Evolutionary conservation across 768 basidiomycete species (phyloP).

Genomic region (Panellus pusillus): DNA sequence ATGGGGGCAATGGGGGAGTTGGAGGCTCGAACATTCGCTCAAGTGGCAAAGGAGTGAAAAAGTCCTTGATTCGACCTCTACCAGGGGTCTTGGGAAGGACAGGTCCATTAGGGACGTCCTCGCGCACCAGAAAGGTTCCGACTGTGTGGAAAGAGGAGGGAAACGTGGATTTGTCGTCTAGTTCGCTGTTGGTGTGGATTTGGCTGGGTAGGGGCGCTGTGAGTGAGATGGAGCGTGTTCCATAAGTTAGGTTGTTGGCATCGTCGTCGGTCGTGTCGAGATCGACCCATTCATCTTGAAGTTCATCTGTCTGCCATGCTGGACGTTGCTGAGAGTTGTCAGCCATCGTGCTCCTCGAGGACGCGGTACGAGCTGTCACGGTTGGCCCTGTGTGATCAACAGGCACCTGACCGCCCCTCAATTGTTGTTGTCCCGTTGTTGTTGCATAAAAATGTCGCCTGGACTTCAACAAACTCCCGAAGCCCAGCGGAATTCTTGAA

Average conservation of each 20-base stretch:
- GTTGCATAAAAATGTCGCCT: too few relatives aligned
- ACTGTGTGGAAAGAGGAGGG: conserved; percentile 34
- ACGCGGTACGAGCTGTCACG: conserved; percentile 3
- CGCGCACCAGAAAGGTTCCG: conserved; percentile 77
- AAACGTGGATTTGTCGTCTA: conserved; percentile 28
- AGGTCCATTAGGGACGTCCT: conserved; percentile 57
- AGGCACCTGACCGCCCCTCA: too few relatives aligned
- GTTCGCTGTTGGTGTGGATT: conserved; percentile 47
- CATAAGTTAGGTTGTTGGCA: conserved; percentile 40
- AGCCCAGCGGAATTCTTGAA: too few relatives aligned
- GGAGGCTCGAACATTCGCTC: conserved; percentile 96
- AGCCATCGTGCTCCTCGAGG: conserved; percentile 31
- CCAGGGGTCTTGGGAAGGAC: conserved; percentile 69
- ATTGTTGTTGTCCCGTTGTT: too few relatives aligned
- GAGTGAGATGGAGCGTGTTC: conserved; percentile 59
- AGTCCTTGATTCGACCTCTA: conserved; percentile 65
- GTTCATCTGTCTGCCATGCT: conserved; percentile 87
- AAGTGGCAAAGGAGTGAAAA: conserved; percentile 85
- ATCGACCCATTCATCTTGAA: conserved; percentile 91
- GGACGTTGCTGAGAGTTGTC: conserved; percentile 38
- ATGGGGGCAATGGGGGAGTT: conserved; percentile 53
- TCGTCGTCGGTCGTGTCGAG: conserved; percentile 41
- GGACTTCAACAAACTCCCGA: too few relatives aligned
- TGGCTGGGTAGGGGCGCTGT: conserved; percentile 55
- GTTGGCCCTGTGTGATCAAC: too few relatives aligned